These are phyloP conservation scores for Pleurotus giganteus DNA, from an alignment of 768 basidiomycete species.

Conservation along the genomic window DNA sequence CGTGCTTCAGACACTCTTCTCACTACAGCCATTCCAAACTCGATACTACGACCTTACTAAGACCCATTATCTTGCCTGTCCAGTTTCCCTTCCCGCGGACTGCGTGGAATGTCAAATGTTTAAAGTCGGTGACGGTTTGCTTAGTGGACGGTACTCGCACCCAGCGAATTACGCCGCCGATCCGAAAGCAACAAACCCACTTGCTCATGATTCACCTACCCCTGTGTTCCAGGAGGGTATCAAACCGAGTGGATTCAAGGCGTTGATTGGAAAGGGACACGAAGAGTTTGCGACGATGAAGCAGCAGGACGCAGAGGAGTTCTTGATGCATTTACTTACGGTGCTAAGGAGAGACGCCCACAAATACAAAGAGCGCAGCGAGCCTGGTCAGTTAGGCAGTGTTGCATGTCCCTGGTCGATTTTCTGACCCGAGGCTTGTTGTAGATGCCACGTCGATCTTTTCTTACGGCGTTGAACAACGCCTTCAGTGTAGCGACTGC, in stretches of 20 bases:
- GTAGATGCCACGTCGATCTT: slow-evolving; percentile 75
- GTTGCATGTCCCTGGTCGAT: neutral
- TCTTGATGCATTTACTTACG: slow-evolving; percentile 78
- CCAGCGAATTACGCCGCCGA: slow-evolving; percentile 30
- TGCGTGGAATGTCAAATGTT: slow-evolving; percentile 88
- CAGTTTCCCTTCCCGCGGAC: slow-evolving; percentile 90
- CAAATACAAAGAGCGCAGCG: slow-evolving; percentile 40
- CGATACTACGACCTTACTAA: slow-evolving; percentile 62
- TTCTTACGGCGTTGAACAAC: slow-evolving; percentile 81
- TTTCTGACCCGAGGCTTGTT: slow-evolving; percentile 6
- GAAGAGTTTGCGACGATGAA: slow-evolving; percentile 94
- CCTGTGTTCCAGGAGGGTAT: slow-evolving; percentile 83
- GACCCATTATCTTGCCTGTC: slow-evolving; percentile 61
- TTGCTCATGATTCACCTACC: slow-evolving; percentile 31
- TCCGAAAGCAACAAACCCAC: slow-evolving; percentile 90
- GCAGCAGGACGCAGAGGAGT: slow-evolving; percentile 97
- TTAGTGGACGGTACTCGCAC: slow-evolving; percentile 88
- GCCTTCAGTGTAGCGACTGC: slow-evolving; percentile 80
- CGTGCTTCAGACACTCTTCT: slow-evolving; percentile 82
- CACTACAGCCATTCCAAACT: slow-evolving; percentile 71
- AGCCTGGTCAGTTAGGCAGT: slow-evolving; percentile 21
- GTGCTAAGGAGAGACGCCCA: slow-evolving; percentile 66
- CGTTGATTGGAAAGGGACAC: slow-evolving; percentile 89
- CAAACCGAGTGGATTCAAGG: slow-evolving; percentile 80
- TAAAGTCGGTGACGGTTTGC: slow-evolving; percentile 88